Evolutionary conservation across 495 filamentous ascomycete species (phyloP).

Genomic region (Penicillium mononematosum): DNA sequence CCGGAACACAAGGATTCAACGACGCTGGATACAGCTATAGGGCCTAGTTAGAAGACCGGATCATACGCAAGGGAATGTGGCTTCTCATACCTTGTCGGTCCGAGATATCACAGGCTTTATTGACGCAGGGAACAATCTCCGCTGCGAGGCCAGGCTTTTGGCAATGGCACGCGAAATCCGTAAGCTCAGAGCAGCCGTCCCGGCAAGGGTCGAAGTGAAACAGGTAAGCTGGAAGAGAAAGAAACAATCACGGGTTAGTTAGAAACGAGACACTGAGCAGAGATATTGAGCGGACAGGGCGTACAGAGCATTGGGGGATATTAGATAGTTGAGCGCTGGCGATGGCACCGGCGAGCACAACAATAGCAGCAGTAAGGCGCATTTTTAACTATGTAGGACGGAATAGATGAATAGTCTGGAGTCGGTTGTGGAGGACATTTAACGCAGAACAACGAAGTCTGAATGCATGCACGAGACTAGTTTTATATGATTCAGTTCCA

Average conservation of each 20-base stretch:
- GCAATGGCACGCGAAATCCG: slow-evolving; percentile 10
- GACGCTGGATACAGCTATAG: slow-evolving; percentile 10
- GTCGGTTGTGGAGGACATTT: not conserved
- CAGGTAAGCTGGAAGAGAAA: slow-evolving; percentile 8
- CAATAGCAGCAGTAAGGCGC: slow-evolving; percentile 7
- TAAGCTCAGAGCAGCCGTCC: slow-evolving; percentile 10
- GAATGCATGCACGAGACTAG: slow-evolving; percentile 9
- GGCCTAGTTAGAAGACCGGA: slow-evolving; percentile 6
- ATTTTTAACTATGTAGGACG: slow-evolving; percentile 3
- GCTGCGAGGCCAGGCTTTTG: slow-evolving; percentile 10
- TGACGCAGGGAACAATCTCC: slow-evolving; percentile 9
- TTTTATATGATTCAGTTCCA: slow-evolving; percentile 7
- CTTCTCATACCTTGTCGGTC: slow-evolving; percentile 8
- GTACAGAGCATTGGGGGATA: slow-evolving; percentile 11
- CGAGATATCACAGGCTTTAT: slow-evolving; percentile 8
- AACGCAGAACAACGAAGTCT: slow-evolving; percentile 3
- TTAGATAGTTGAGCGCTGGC: slow-evolving; percentile 8
- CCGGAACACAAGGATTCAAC: slow-evolving; percentile 8
- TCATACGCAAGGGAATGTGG: slow-evolving; percentile 4
- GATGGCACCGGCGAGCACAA: slow-evolving; percentile 4
- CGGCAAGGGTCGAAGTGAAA: slow-evolving; percentile 1
- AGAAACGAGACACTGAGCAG: not conserved
- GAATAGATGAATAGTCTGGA: slow-evolving; percentile 9
- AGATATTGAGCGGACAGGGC: slow-evolving; percentile 4
- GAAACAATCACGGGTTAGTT: slow-evolving; percentile 6